These are phyloP conservation scores for Malassezia furfur DNA, from an alignment of 1,284 basidiomycete species.

Conservation along the genomic window DNA sequence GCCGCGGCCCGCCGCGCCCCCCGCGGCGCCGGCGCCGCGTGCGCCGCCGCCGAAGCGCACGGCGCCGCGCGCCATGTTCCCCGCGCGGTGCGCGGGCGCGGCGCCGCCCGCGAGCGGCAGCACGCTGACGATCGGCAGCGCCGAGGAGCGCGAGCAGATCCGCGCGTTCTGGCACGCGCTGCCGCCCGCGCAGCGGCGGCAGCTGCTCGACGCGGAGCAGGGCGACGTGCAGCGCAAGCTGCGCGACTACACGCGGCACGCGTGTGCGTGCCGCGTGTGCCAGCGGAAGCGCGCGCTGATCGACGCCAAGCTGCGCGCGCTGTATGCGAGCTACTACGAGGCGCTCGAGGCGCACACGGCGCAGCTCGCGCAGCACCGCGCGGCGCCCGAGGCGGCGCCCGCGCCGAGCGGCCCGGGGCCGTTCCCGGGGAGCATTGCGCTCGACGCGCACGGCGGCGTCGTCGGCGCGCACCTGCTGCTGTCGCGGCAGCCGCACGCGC, in stretches of 20 bases:
- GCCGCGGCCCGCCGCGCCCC: slow-evolving; percentile 29
- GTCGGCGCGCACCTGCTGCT: slow-evolving; percentile 59
- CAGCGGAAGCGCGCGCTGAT: slow-evolving; percentile 93
- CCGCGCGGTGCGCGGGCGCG: slow-evolving; percentile 11
- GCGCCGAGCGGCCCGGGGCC: slow-evolving; percentile 83
- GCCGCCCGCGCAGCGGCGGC: slow-evolving; percentile 74
- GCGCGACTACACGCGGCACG: slow-evolving; percentile 97
- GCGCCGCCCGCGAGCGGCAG: slow-evolving; percentile 50
- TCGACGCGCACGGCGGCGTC: slow-evolving; percentile 72
- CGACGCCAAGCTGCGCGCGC: slow-evolving; percentile 95
- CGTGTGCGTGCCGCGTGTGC: slow-evolving; percentile 90
- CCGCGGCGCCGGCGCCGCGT: neutral
- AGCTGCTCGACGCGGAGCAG: slow-evolving; percentile 90
- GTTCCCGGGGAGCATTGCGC: slow-evolving; percentile 91
- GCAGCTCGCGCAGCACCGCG: slow-evolving; percentile 58
- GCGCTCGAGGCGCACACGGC: slow-evolving; percentile 97
- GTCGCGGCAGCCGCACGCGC: slow-evolving; percentile 17
- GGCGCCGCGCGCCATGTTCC: slow-evolving; percentile 9
- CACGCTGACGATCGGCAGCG: slow-evolving; percentile 70
- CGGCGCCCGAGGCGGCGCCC: slow-evolving; percentile 73
- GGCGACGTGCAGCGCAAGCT: slow-evolving; percentile 93
- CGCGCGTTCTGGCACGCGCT: slow-evolving; percentile 93
- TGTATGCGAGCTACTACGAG: slow-evolving; percentile 99
- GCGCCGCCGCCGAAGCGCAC: slow-evolving; percentile 3
- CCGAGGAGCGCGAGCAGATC: slow-evolving; percentile 88